Evolutionary conservation across 768 basidiomycete genomes (phyloP), one percentile per base, ranked within the genome.

Genomic region (Pholiota microspora): DNA sequence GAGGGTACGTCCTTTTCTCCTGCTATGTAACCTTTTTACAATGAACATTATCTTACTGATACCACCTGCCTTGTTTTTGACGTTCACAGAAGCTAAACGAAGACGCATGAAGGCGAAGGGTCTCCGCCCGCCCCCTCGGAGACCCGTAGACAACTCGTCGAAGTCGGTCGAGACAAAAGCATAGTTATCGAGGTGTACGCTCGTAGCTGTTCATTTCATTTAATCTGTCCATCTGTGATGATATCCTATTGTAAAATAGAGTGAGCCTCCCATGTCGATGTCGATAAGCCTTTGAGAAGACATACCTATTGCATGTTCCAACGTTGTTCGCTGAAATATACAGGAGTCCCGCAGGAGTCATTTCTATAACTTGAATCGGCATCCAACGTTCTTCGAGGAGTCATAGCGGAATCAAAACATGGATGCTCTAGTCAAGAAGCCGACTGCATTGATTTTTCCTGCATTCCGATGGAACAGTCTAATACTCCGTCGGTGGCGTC

Each of bases 61-160:
- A 49, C 49, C n/a, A 35, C 53, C 48, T 28, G 36, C 40, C n/a
- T n/a, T n/a, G n/a, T 25, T 51, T 21, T 28, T 28, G n/a, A 16
- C 45, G 0, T 23, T 48, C 47, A 54, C 67, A 91, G 89, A 88
- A 72, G 80, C 83, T 1, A 89, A 85, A 70, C 83, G 89, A 62
- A 82, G 79, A 64, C 81, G 81, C 55, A 83, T 89, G 80, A 92
- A 87, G 64, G 84, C 83, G 4, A 88, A 85, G 68, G 86, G 88
- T 51, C 74, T 89, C 38, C 84, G 83, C 36, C 83, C 83, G 42
- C 84, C 80, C 27, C 80, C 84, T 28, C 82, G 84, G 48, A 78
- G 71, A 54, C 59, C 70, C 35, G 58, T 55, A 21, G 42, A n/a
- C n/a, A n/a, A n/a, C n/a, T n/a, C 59, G n/a, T 36, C 59, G 28